Conservation (phyloP, 2,329 filamentous ascomycete species). For the Penicillium sp. region DNA sequence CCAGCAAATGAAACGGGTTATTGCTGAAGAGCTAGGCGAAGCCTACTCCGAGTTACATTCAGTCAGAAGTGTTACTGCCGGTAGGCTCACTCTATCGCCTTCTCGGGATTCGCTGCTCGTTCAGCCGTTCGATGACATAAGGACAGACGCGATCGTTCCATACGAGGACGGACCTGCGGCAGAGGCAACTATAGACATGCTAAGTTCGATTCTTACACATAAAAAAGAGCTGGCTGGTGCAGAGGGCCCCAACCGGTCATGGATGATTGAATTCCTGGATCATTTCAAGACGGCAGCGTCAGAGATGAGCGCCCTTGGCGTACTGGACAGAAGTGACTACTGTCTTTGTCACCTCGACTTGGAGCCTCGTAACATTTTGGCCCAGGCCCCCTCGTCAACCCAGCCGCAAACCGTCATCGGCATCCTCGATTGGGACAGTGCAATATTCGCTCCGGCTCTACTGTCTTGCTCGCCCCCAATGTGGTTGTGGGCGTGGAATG, state of each 20-base stretch:
- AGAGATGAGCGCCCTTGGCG: not conserved
- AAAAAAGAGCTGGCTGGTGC: not conserved
- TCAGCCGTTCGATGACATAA: not conserved
- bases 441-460: not conserved
- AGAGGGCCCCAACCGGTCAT: not conserved
- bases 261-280: not conserved
- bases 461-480: not conserved
- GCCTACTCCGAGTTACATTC: not conserved
- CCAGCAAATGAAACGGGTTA: not conserved
- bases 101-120: not conserved
- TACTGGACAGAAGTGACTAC: not conserved
- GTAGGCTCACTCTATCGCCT: not conserved
- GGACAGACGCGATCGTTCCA: not conserved
- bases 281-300: not conserved
- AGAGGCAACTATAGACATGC: not conserved
- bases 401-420: not conserved
- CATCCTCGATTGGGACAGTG: not conserved
- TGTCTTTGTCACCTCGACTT: not conserved
- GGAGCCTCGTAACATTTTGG: not conserved
- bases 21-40: not conserved
- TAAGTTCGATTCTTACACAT: not conserved
- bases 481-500: not conserved
- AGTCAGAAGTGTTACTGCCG: not conserved
- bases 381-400: not conserved
- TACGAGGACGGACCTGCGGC: not conserved